phyloP scores from a whole-genome alignment of 352 stramenopile species.

The Phytophthora tentaculata region DNA sequence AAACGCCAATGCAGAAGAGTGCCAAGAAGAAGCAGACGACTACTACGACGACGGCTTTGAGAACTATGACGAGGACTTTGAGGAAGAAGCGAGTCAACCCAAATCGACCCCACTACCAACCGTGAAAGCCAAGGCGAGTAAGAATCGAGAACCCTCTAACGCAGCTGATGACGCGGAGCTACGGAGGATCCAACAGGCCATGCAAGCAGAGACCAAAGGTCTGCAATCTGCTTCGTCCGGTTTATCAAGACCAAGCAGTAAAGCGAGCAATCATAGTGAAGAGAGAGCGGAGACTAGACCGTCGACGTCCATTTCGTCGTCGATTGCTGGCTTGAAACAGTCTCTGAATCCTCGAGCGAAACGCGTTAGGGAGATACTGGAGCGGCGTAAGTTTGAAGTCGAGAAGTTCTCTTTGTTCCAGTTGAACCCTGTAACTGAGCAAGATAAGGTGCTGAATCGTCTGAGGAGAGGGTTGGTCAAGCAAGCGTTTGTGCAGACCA shows the following conservation, averaged over 20 bases:
- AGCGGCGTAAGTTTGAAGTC: slow-evolving; percentile 66
- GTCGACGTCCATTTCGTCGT: slow-evolving; percentile 54
- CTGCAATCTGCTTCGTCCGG: slow-evolving; percentile 37
- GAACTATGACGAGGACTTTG: slow-evolving; percentile 70
- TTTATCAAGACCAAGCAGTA: slow-evolving; percentile 23
- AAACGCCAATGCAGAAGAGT: slow-evolving; percentile 78
- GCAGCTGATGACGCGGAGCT: slow-evolving; percentile 38
- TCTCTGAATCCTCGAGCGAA: slow-evolving; percentile 67
- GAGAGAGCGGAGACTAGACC: slow-evolving; percentile 8
- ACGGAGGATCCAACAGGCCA: slow-evolving; percentile 67
- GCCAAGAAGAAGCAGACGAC: slow-evolving; percentile 66
- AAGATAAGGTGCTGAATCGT: slow-evolving; percentile 61
- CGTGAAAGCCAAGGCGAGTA: slow-evolving; percentile 22
- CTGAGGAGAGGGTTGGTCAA: slow-evolving; percentile 56
- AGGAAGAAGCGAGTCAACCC: slow-evolving; percentile 42
- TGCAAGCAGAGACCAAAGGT: slow-evolving; percentile 68
- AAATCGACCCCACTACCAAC: slow-evolving; percentile 31
- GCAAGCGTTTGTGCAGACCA: slow-evolving; percentile 66
- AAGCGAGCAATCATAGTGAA: slow-evolving; percentile 10
- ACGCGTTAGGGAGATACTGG: slow-evolving; percentile 65
- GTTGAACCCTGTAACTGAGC: slow-evolving; percentile 57
- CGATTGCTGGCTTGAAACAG: slow-evolving; percentile 79
- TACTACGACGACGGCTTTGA: slow-evolving; percentile 79
- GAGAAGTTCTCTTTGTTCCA: slow-evolving; percentile 78
- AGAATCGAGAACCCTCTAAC: slow-evolving; percentile 24